Evolutionary conservation across 768 basidiomycete genomes (phyloP).

Genomic region (Macrocybe gigantea): DNA sequence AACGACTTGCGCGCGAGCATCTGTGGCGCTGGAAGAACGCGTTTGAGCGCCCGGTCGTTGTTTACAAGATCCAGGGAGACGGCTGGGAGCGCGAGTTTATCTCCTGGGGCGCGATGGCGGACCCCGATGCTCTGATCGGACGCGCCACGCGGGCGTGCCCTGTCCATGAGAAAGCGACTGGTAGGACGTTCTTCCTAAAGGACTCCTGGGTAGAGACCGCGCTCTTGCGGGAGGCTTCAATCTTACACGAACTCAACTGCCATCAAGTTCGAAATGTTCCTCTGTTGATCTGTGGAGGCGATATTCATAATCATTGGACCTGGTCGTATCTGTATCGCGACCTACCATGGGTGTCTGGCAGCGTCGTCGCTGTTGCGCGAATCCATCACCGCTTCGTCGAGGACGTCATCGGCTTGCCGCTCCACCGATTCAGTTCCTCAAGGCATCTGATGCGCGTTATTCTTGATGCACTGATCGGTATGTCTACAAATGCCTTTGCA

Average conservation of each 20-base stretch:
- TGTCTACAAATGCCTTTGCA: neutral
- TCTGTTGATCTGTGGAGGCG: constrained; percentile 20
- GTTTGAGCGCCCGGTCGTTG: neutral
- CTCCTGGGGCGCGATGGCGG: constrained; percentile 10
- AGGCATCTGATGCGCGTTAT: neutral
- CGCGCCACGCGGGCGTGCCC: constrained; percentile 13
- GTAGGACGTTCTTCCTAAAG: constrained; percentile 17
- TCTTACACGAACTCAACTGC: constrained; percentile 9
- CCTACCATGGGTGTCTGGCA: constrained; percentile 8
- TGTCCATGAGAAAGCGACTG: constrained; percentile 8
- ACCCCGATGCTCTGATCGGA: constrained; percentile 9
- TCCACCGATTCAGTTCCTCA: neutral
- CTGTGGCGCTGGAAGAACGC: neutral
- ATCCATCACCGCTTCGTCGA: constrained; percentile 1
- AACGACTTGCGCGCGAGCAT: neutral
- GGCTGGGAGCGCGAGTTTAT: constrained; percentile 3
- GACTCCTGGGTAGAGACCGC: constrained; percentile 18
- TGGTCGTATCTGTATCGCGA: neutral
- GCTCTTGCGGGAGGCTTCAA: constrained; percentile 12
- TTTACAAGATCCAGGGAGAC: neutral
- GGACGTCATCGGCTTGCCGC: neutral
- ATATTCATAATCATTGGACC: constrained; percentile 16
- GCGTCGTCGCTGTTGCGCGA: constrained; percentile 1
- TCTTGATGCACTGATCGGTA: constrained; percentile 18
- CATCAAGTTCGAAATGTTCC: constrained; percentile 17